Base-by-base conservation (phyloP, 148 eudicot species). In the Pharnaceum exiguum region DNA sequence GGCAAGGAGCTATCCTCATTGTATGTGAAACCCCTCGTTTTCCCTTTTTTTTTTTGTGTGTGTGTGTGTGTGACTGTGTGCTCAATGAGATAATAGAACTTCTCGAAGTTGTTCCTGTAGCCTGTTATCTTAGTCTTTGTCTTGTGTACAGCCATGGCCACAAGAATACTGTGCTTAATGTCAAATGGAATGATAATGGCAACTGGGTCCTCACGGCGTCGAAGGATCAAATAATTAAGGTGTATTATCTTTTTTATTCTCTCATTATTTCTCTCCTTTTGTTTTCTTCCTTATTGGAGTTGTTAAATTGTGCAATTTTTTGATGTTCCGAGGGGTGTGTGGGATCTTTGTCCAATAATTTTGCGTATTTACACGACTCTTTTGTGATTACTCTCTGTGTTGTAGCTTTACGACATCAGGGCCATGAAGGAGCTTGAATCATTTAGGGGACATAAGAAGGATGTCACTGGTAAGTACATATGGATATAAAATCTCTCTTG, bases 361-460 rank as follows among this genome's bases (percentile, higher is more conserved):
- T 36, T 8, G 24, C 27, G 9, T 3, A 11, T 27, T 48, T 24
- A 16, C 54, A 43, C 16, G 35, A 46, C 24, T 55, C 3, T 65
- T 62, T 23, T 21, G 11, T 61, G 5, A 29, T 12, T 51, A 27
- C 3, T 23, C 24, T 57, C 27, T 40, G 32, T 60, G 50, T 62
- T 77, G 29, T 82, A 93, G 98, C 94, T 93, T 53, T 93, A 93
- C 71, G 98, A 93, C 70, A 93, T 93, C 73, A 67, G 98, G 67
- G 84, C 98, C 58, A 93, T 93, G 98, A 93, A 88, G 82, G 98
- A 93, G 82, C 85, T 93, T 49, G 88, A 88, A 65, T 85, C 98
- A 51, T 93, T 88, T 64, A 96, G 96, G 50, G 98, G 98, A 52
- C 98, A 93, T 63, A 75, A 51, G 65, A 93, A 88, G 75, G 98